phyloP scores from a whole-genome alignment of 2,329 filamentous ascomycete species.

The Stemphylium beticola region DNA sequence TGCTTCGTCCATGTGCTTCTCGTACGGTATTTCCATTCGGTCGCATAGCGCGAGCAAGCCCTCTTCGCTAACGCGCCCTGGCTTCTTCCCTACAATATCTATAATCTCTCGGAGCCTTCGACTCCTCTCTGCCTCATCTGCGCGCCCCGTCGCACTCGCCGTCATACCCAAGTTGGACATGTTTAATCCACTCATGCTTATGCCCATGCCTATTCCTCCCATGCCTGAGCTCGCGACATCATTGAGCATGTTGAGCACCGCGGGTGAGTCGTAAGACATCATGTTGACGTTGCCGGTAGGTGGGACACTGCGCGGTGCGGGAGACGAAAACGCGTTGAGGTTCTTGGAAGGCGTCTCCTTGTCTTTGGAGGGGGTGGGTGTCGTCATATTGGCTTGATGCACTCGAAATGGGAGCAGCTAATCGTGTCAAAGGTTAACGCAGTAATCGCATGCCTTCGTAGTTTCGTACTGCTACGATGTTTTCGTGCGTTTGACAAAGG shows the following conservation, averaged over 20 bases:
- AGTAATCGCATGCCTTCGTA: not conserved
- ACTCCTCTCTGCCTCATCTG: conserved; percentile 61
- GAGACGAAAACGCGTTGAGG: conserved; percentile 45
- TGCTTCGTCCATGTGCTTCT: conserved; percentile 35
- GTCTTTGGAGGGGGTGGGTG: conserved; percentile 47
- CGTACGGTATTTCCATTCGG: conserved; percentile 66
- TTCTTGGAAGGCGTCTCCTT: conserved; percentile 43
- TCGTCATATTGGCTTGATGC: conserved; percentile 38
- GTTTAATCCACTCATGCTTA: conserved; percentile 50
- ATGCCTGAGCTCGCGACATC: conserved; percentile 47
- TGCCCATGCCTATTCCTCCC: conserved; percentile 42
- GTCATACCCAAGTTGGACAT: conserved; percentile 49
- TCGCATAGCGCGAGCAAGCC: conserved; percentile 75
- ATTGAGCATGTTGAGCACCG: conserved; percentile 51
- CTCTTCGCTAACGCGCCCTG: conserved; percentile 74
- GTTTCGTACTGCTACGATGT: not conserved
- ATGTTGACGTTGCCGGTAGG: conserved; percentile 44
- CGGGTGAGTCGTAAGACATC: conserved; percentile 51
- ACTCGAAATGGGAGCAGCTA: not conserved
- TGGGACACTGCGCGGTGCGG: conserved; percentile 53
- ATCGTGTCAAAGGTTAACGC: not conserved
- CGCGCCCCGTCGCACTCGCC: conserved; percentile 48
- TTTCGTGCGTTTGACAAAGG: not conserved
- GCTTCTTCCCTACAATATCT: conserved; percentile 70
- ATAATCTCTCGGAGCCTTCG: conserved; percentile 66